Percentiles rank a stretch among this genome's conserved stretches.
Conservation (phyloP, 768 basidiomycete species). For the Boletus vinaceobasis region DNA sequence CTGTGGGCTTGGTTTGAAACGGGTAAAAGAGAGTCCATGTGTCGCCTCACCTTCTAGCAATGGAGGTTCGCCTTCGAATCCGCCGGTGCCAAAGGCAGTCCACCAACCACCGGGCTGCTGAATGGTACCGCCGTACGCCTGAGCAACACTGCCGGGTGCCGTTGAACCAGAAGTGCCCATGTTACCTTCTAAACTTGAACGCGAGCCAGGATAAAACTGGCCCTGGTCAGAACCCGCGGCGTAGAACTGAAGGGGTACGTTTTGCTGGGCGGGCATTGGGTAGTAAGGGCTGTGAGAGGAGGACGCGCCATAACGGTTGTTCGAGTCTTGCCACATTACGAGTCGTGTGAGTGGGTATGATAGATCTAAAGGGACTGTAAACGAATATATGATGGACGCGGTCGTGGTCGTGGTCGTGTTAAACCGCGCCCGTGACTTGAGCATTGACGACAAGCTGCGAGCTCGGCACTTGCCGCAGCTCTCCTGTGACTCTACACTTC, state of each 20-base stretch:
- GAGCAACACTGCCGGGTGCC: slow-evolving; percentile 40
- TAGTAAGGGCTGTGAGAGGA: slow-evolving; percentile 62
- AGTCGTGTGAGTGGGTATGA: not conserved
- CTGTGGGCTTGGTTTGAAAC: slow-evolving; percentile 38
- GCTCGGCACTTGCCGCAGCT: slow-evolving; percentile 29
- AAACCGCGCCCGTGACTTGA: not conserved
- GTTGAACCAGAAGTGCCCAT: slow-evolving; percentile 54
- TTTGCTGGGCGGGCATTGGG: slow-evolving; percentile 43
- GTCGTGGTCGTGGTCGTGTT: slow-evolving; percentile 13
- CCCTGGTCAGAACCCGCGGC: slow-evolving; percentile 56
- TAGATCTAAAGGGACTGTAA: not conserved
- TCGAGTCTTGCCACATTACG: slow-evolving; percentile 75
- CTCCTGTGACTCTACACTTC: not conserved
- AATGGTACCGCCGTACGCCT: slow-evolving; percentile 68
- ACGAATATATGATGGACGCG: not conserved
- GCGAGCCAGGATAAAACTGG: slow-evolving; percentile 64
- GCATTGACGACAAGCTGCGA: not conserved
- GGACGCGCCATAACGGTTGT: slow-evolving; percentile 53
- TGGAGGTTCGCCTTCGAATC: slow-evolving; percentile 93
- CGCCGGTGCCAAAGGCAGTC: slow-evolving; percentile 94
- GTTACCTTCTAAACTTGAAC: slow-evolving; percentile 76
- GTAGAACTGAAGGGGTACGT: slow-evolving; percentile 74
- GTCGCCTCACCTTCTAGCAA: slow-evolving; percentile 76
- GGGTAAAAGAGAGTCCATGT: not conserved
- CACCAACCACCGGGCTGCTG: slow-evolving; percentile 80